These are phyloP conservation scores for Oxyria digyna DNA, from an alignment of 148 eudicot species.

Conservation along the genomic window DNA sequence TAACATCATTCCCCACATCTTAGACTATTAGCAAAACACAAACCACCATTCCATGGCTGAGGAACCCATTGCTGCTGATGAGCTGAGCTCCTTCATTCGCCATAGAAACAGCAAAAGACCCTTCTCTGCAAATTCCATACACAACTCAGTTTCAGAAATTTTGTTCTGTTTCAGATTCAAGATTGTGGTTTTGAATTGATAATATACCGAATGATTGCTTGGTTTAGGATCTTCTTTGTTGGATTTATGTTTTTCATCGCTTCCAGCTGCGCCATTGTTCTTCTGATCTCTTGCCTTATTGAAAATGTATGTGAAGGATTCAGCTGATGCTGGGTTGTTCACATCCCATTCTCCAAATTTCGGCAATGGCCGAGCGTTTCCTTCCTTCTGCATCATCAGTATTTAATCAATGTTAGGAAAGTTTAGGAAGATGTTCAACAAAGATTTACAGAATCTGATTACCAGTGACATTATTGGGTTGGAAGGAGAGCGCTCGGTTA, in stretches of 20 bases:
- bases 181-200: background rate
- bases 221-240: background rate
- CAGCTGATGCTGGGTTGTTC: constrained; percentile 31
- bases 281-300: constrained; percentile 40
- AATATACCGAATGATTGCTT: background rate
- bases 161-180: background rate
- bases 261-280: constrained; percentile 14
- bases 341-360: constrained; percentile 47
- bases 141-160: background rate
- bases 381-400: background rate
- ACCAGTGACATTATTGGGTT: background rate
- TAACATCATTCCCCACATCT: background rate
- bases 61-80: background rate
- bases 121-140: background rate
- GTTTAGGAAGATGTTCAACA: too few species aligned
- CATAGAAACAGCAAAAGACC: constrained; percentile 3
- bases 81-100: background rate
- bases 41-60: background rate
- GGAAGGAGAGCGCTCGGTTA: constrained; percentile 7
- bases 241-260: background rate
- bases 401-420: too few species aligned
- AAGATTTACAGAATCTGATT: background rate
- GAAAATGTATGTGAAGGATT: constrained; percentile 30
- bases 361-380: constrained; percentile 22
- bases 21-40: background rate